Evolutionary conservation across 2,329 filamentous ascomycete species (phyloP).

Genomic region (Diplocarpon mali): DNA sequence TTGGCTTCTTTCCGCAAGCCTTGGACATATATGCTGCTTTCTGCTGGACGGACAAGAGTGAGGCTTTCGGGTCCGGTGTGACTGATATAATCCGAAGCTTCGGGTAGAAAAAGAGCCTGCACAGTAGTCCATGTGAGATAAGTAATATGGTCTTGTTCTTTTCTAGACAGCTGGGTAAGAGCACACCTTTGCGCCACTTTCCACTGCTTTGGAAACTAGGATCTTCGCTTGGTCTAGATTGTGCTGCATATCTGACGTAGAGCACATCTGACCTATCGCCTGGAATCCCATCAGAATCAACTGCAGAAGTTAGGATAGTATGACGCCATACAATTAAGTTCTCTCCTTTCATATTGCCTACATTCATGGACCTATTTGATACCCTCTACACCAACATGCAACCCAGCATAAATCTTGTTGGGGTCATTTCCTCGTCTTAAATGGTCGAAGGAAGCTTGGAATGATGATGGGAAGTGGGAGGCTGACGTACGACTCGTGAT

Average conservation of each 20-base stretch:
- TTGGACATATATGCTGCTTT: conserved; percentile 6
- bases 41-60: conserved; percentile 2
- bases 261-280: conserved; percentile 14
- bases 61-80: conserved; percentile 8
- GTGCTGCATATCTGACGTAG: conserved; percentile 11
- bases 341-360: conserved; percentile 9
- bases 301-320: neutral
- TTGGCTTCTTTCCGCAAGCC: conserved; percentile 9
- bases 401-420: no score
- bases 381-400: no score
- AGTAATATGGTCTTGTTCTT: neutral
- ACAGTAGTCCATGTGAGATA: neutral
- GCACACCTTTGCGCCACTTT: conserved; percentile 11
- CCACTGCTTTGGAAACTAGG: conserved; percentile 9
- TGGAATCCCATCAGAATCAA: neutral
- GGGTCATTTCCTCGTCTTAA: no score
- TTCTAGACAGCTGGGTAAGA: neutral
- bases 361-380: no score
- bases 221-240: conserved; percentile 10
- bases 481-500: conserved; percentile 1
- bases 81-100: conserved; percentile 13
- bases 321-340: conserved; percentile 6
- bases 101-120: conserved; percentile 11
- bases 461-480: neutral
- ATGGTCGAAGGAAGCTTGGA: neutral